Conservation (phyloP, 2,329 filamentous ascomycete genomes). For the Tolypocladium ovalisporum region DNA sequence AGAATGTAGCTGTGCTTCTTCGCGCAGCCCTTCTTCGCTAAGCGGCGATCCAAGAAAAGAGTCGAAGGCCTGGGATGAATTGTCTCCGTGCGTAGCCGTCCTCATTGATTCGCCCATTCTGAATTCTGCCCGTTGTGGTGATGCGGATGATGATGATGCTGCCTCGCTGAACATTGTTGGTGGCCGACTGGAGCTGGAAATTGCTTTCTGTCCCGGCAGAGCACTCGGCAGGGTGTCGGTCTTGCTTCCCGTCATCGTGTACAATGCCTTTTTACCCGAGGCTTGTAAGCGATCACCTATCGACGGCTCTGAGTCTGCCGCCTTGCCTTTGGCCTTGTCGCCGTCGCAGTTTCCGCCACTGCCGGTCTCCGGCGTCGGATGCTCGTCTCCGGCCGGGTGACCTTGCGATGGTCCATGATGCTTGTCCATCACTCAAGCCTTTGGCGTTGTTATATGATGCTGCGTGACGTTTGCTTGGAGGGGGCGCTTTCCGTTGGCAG, state of each 20-base stretch:
- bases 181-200: background rate
- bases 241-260: constrained; percentile 9
- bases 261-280: constrained; percentile 15
- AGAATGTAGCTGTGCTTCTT: background rate
- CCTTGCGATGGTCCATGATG: background rate
- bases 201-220: constrained; percentile 10
- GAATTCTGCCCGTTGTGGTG: background rate
- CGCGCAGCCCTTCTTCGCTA: background rate
- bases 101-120: background rate
- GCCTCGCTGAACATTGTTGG: background rate
- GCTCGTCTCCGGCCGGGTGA: background rate
- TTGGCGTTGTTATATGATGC: background rate
- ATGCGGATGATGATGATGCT: background rate
- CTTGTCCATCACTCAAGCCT: background rate
- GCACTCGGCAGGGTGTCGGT: constrained; percentile 5
- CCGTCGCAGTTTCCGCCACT: background rate
- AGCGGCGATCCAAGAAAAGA: background rate
- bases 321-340: constrained; percentile 6
- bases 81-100: background rate
- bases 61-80: background rate
- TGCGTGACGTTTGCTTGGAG: background rate
- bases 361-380: background rate
- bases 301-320: constrained; percentile 2
- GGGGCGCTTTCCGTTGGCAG: background rate
- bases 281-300: constrained; percentile 14